Base-by-base conservation (phyloP, 306 rosid genomes). In the Prinsepia uniflora region DNA sequence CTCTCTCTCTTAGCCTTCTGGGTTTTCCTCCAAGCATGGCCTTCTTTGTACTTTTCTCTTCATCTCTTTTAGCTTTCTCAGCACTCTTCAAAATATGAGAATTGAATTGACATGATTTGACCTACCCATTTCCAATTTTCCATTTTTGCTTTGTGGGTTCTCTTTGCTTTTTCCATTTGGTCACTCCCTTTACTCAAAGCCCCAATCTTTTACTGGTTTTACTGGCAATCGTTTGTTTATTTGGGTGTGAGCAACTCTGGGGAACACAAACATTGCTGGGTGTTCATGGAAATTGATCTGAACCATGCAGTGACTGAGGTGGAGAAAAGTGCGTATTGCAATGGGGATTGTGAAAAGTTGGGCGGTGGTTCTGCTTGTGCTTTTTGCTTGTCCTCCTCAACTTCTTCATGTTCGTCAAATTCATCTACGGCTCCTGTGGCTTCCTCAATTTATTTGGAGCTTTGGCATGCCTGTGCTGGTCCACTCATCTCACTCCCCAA, bases 391-490 rank as follows among this genome's bases (percentile, higher is more conserved):
- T 75, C 90, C 54, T 84, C 98, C 74, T 82, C 98, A 34, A 82
- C 92, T 62, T 87, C 87, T 68, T 84, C 95, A 8, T 87, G 89
- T 70, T 83, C 86, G 17, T 88, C 98, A 45, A 68, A 78, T 65
- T 90, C 96, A 12, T 78, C 89, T 43, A 66, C 96, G 8, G 59
- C 87, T 75, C 83, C 63, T 45, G 83, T 57, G 7, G 79, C 88
- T 70, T 90, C 91, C 63, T 90, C 98, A 50, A 85, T 84, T 60
- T 93, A 88, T 81, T 59, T 88, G 65, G 98, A 90, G 83, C 96
- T 93, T 7, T 93, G 98, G 97, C 93, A 90, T 73, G 98, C 98
- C 74, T 93, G 97, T 81, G 97, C 98, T 83, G 98, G 98, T n/a
- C 97, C 98, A 55, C 88, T 90, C 53, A 82, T 90, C 68, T 82